Evolutionary conservation across 345 rosid genomes (phyloP), one percentile per base, ranked within the genome.

Genomic region (Populus alba): DNA sequence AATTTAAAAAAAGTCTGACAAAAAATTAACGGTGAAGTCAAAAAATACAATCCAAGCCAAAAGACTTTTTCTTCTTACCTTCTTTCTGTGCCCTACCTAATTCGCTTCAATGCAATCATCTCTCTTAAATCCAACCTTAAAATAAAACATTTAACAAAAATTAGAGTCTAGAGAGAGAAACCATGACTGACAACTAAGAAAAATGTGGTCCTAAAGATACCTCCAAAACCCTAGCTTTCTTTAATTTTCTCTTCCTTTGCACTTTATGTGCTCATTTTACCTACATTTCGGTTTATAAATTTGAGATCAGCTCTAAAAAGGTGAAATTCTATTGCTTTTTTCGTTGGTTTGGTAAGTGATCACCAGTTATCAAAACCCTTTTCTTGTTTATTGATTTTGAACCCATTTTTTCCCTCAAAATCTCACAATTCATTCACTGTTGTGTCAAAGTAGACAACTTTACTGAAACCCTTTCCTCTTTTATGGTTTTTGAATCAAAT

Each of bases 221-320:
- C 25, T 29, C 62, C 53, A 35, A 51, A 70, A 41, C 73, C 77
- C 31, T 55, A 66, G 49, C 51, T 33, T 47, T 72, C 62, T 61
- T 45, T 16, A 45, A 9, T 78, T 12, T 25, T 31, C 53, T 72
- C 73, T 27, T 43, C 13, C 6, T 66, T 23, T 31, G 7, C 39
- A 37, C 71, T 55, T 35, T 66, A 27, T 49, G 35, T 31, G 76
- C 49, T 65, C 62, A 67, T 37, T 65, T 73, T 38, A 66, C 39
- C 33, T 5, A 69, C 72, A 69, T 79, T 79, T 76, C 68, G 59
- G 74, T 59, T 13, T 15, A 16, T 23, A 83, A 78, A 45, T 79
- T 43, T 7, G 79, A 84, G 78, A 78, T 84, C 76, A 51, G 63
- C 80, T 66, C 75, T 72, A 63, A 78, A 81, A 83, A 75, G 62